A percentile compares a stretch with the other conserved stretches of the same genome.
Evolutionary conservation across 345 rosid genomes (phyloP).

Genomic region (Salix viminalis): DNA sequence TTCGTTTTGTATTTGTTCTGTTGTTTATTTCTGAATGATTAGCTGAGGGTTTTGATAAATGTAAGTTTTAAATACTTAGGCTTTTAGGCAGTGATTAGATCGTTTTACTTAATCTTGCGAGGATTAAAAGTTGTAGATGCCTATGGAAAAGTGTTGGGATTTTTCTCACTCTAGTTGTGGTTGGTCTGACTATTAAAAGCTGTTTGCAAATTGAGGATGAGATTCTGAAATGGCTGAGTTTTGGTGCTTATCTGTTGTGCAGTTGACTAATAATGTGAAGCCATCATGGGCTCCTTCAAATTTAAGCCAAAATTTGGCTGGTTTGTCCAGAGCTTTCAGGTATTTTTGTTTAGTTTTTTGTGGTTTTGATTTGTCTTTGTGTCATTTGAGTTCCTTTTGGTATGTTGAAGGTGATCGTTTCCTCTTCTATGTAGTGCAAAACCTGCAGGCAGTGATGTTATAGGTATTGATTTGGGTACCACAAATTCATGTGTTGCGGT

Average conservation of each 20-base stretch:
- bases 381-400: background rate
- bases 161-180: background rate
- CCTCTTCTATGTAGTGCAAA: constrained; percentile 46
- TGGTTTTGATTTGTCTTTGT: background rate
- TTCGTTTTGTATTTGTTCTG: background rate
- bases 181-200: background rate
- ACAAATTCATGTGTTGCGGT: constrained; percentile 97
- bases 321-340: constrained; percentile 75
- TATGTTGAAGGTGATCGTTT: background rate
- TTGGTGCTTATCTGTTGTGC: constrained; percentile 14
- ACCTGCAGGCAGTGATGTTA: constrained; percentile 79
- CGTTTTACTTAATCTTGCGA: background rate
- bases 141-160: background rate
- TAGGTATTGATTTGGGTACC: constrained; percentile 96
- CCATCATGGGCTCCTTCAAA: constrained; percentile 39
- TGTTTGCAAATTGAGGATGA: background rate
- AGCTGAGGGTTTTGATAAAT: background rate
- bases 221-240: background rate
- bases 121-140: background rate
- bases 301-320: constrained; percentile 43
- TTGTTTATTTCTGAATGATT: background rate
- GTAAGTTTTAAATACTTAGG: background rate
- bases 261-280: constrained; percentile 52
- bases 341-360: constrained; percentile 12
- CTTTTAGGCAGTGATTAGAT: background rate